Evolutionary conservation across 139 green algal genomes (phyloP).

Genomic region (Penium margaritaceum): DNA sequence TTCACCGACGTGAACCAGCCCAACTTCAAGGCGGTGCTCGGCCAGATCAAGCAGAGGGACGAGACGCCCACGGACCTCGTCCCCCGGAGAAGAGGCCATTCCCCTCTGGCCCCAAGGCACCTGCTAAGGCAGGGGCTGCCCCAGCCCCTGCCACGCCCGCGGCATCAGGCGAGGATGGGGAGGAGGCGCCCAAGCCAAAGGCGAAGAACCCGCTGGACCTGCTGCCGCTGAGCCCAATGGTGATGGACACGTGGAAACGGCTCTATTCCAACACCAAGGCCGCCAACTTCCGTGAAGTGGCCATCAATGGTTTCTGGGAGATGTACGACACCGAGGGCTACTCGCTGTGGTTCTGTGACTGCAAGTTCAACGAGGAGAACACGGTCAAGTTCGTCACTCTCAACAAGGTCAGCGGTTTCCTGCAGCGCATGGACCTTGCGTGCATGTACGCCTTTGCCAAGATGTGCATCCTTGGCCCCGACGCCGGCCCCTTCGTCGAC

Average conservation of each 20-base stretch:
- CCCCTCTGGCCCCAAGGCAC: too few relatives aligned
- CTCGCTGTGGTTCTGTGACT: conserved; percentile 60
- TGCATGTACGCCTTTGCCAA: conserved; percentile 61
- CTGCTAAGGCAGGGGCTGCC: not conserved
- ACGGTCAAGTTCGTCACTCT: conserved; percentile 60
- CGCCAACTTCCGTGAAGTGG: conserved; percentile 50
- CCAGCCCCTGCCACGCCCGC: not conserved
- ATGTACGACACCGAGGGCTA: conserved; percentile 56
- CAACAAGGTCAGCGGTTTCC: conserved; percentile 63
- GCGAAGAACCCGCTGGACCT: conserved; percentile 52
- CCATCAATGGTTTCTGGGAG: conserved; percentile 46
- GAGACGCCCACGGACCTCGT: too few relatives aligned
- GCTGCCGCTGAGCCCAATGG: conserved; percentile 52
- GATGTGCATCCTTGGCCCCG: conserved; percentile 61
- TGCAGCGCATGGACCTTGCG: conserved; percentile 59
- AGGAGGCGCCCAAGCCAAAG: conserved; percentile 44
- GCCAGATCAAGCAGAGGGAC: conserved; percentile 39
- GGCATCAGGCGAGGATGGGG: not conserved
- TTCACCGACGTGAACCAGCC: conserved; percentile 54
- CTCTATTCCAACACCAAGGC: conserved; percentile 59
- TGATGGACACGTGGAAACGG: conserved; percentile 58
- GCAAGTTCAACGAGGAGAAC: conserved; percentile 67
- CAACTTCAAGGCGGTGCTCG: conserved; percentile 48
- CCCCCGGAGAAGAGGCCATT: too few relatives aligned
- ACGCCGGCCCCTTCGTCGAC: conserved; percentile 51